Evolutionary conservation across 2,329 filamentous ascomycete genomes (phyloP).

Genomic region (Pseudonectria foliicola): DNA sequence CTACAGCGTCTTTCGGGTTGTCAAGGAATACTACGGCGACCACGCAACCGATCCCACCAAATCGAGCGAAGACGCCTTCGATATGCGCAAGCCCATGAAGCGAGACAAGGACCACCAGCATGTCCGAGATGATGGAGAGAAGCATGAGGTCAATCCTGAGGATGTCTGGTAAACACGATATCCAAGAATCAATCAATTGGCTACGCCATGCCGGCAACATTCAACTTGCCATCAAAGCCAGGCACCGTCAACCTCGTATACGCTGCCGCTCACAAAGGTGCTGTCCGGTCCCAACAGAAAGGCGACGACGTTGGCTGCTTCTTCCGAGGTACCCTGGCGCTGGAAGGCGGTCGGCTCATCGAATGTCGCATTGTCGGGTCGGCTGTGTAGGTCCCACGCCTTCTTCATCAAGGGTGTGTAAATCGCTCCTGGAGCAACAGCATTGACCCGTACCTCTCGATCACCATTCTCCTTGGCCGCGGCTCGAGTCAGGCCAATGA

Average conservation of each 20-base stretch:
- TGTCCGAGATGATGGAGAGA: conserved; percentile 73
- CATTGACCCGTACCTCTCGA: conserved; percentile 39
- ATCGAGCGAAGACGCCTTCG: conserved; percentile 77
- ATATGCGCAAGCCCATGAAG: conserved; percentile 90
- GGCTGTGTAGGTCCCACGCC: conserved; percentile 29
- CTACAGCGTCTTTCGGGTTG: conserved; percentile 82
- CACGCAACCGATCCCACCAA: conserved; percentile 59
- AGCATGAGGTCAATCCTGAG: conserved; percentile 67
- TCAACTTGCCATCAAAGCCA: conserved; percentile 24
- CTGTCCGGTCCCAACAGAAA: conserved; percentile 31
- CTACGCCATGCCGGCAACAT: not conserved
- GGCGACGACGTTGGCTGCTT: conserved; percentile 27
- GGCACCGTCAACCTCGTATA: conserved; percentile 40
- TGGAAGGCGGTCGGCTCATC: conserved; percentile 35
- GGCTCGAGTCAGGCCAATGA: conserved; percentile 29
- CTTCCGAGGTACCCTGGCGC: conserved; percentile 36
- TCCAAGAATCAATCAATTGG: not conserved
- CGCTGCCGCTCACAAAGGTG: conserved; percentile 29
- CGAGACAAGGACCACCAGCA: conserved; percentile 71
- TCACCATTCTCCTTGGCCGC: conserved; percentile 34
- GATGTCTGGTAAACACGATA: conserved; percentile 65
- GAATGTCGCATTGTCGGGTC: conserved; percentile 31
- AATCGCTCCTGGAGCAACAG: conserved; percentile 42
- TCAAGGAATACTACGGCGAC: conserved; percentile 90
- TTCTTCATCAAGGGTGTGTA: conserved; percentile 43